Evolutionary conservation across 176 grass and related monocot genomes (phyloP).

Genomic region (Pontederia paniculata): DNA sequence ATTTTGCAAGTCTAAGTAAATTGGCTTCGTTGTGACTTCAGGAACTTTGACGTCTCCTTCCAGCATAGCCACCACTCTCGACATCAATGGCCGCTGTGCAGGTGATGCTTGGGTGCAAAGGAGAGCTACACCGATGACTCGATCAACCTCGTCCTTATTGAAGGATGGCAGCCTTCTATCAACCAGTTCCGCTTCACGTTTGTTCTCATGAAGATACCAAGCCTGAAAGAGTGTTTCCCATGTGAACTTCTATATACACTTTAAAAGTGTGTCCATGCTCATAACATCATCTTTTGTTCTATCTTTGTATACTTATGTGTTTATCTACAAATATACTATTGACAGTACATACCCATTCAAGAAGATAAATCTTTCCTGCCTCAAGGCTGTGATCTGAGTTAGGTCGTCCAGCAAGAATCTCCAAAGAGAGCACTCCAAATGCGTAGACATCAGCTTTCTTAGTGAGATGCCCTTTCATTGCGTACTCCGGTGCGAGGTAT

Average conservation of each 20-base stretch:
- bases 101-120: no score
- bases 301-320: background rate
- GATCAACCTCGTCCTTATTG: no score
- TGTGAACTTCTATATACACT: background rate
- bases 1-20: constrained; percentile 13
- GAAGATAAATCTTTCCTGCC: no score
- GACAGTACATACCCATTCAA: constrained; percentile 28
- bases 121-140: no score
- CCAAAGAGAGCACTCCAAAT: constrained; percentile 28
- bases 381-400: constrained; percentile 22
- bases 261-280: background rate
- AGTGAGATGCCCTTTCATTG: no score
- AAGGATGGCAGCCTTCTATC: constrained; percentile 14
- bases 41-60: background rate
- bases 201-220: no score
- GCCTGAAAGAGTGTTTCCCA: constrained; percentile 15
- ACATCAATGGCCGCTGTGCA: no score
- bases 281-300: no score
- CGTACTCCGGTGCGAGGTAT: no score
- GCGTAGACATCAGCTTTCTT: constrained; percentile 19
- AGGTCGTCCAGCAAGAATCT: constrained; percentile 26
- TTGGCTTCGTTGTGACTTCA: constrained; percentile 6
- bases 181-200: no score
- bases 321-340: constrained; percentile 2
- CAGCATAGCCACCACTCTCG: no score